Evolutionary conservation across 2,329 filamentous ascomycete species (phyloP), one percentile per base, ranked within the genome.

Genomic region (Didymella sp.): DNA sequence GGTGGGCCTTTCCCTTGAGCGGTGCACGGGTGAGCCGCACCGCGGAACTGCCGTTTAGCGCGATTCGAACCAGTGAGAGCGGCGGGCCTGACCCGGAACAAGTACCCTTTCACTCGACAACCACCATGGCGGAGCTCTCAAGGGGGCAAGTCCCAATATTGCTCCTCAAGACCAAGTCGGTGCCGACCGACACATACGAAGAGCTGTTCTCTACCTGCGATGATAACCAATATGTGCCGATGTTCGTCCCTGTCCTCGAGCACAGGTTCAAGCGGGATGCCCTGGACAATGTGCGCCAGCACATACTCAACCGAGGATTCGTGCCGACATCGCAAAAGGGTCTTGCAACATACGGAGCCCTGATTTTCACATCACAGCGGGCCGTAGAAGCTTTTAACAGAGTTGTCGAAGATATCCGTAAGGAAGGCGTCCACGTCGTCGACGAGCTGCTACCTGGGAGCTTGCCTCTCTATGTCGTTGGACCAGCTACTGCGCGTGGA

Each of bases 301-400:
- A 87, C 15, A 80, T 93, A 21, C 69, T 73, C 59, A 69, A 68
- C 38, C 76, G 77, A 41, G 77, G 75, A 24, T 78, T 82, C 58
- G 70, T 68, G 13, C 60, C 63, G 28, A 56, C 44, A 40, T 42
- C 54, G 25, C 48, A 63, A 30, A 49, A 61, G 5, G 57, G 62
- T 19, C 56, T 67, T 7, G 69, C 68, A 13, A 74, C 75, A 51
- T 94, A 91, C 69, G 89, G 90, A 5, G 91, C 89, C n/a, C 78
- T 94, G 56, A 87, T 95, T 46, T 94, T 95, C 71, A 95, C 91
- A 1, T 93, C 89, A 7, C 91, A 95, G 73, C 84, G 91, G 45
- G 90, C 91, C 1, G 91, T 95, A 2, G 91, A 95, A 72, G 90
- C 89, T 0, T 92, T 95, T 68, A 78, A 85, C 3, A 79, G 83